Evolutionary conservation across 2,329 filamentous ascomycete genomes (phyloP).

Genomic region (Torrubiella hemipterigena): DNA sequence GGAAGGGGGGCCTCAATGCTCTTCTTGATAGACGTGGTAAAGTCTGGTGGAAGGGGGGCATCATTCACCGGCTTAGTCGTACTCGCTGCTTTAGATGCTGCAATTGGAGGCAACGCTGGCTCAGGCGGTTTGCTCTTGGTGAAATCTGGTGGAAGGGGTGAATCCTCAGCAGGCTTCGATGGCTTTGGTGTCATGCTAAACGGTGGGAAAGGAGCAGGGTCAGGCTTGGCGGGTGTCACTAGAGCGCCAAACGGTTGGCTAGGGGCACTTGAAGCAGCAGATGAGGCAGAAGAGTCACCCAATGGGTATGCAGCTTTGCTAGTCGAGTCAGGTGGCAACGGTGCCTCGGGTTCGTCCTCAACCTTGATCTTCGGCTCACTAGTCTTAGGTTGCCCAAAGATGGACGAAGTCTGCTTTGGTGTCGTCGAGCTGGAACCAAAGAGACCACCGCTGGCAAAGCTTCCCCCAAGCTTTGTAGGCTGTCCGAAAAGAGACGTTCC

Average conservation of each 20-base stretch:
- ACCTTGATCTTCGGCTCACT: constrained; percentile 22
- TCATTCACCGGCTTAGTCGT: constrained; percentile 8
- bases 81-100: constrained; percentile 12
- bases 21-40: constrained; percentile 12
- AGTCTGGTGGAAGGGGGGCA: constrained; percentile 21
- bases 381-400: constrained; percentile 15
- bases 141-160: constrained; percentile 37
- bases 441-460: constrained; percentile 10
- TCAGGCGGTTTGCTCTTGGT: constrained; percentile 7
- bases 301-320: constrained; percentile 34
- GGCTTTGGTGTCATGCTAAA: constrained; percentile 1
- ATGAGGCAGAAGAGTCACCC: constrained; percentile 34
- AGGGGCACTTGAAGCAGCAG: constrained; percentile 20
- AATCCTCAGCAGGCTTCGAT: constrained; percentile 13
- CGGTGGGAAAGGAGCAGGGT: constrained; percentile 8
- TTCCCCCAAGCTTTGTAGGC: constrained; percentile 14
- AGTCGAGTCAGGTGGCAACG: constrained; percentile 36
- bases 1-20: constrained; percentile 27
- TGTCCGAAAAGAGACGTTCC: constrained; percentile 21
- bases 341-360: constrained; percentile 18
- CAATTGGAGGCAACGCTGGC: constrained; percentile 6
- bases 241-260: constrained; percentile 16
- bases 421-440: constrained; percentile 16
- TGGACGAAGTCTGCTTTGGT: constrained; percentile 10
- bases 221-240: constrained; percentile 9